Evolutionary conservation across 2,329 filamentous ascomycete species (phyloP).

Genomic region (Pseudogymnoascus verrucosus): DNA sequence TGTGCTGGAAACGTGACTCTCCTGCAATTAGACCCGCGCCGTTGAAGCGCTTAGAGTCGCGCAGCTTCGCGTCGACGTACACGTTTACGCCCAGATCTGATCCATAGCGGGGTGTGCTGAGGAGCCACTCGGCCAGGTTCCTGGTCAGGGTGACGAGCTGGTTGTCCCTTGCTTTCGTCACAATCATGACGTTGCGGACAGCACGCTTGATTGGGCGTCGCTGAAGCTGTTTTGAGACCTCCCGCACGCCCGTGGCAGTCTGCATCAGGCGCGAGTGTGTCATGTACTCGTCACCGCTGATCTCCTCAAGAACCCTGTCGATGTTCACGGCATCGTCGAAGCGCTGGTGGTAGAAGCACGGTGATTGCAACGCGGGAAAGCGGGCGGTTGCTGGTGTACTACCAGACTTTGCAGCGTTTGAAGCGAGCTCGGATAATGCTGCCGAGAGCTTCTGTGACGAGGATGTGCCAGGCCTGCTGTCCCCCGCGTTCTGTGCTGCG

Average conservation of each 20-base stretch:
- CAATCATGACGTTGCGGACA: conserved; percentile 93
- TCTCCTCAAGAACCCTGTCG: conserved; percentile 89
- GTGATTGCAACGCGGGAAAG: conserved; percentile 71
- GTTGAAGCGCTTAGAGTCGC: conserved; percentile 80
- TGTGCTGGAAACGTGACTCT: conserved; percentile 68
- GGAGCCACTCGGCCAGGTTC: conserved; percentile 80
- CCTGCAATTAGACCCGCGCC: conserved; percentile 62
- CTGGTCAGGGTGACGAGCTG: conserved; percentile 81
- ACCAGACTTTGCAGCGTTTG: conserved; percentile 22
- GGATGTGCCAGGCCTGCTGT: conserved; percentile 23
- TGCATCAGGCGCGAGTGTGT: conserved; percentile 91
- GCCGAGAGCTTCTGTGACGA: conserved; percentile 53
- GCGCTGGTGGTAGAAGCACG: conserved; percentile 95
- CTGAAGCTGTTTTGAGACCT: conserved; percentile 93
- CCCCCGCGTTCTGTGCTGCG: conserved; percentile 32
- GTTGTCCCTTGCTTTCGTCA: conserved; percentile 96
- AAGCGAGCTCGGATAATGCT: conserved; percentile 44
- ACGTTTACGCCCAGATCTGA: conserved; percentile 89
- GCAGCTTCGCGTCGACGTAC: conserved; percentile 94
- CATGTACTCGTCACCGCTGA: conserved; percentile 79
- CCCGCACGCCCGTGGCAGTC: conserved; percentile 87
- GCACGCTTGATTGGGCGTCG: conserved; percentile 85
- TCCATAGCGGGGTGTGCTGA: conserved; percentile 82
- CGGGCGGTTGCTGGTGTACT: conserved; percentile 30
- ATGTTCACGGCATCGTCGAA: conserved; percentile 96